Percentiles rank a stretch among this genome's conserved stretches.
These are phyloP conservation scores for Calcarisporium arbuscula DNA, from an alignment of 2,329 filamentous ascomycete species.

Conservation along the genomic window DNA sequence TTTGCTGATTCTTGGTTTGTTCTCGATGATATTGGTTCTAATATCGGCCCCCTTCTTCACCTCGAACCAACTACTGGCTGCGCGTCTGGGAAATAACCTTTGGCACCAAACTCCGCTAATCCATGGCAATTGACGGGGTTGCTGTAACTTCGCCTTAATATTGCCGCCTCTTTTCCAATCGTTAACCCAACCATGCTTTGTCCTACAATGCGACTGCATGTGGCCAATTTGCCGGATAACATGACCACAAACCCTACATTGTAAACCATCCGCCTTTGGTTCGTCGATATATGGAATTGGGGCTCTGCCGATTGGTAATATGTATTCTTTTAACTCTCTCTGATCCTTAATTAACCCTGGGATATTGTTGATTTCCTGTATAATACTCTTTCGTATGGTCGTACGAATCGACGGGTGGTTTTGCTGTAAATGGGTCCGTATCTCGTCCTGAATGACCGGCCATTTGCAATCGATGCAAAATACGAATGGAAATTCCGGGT, in stretches of 20 bases:
- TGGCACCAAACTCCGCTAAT: constrained; percentile 2
- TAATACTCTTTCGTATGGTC: background rate
- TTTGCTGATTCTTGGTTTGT: background rate
- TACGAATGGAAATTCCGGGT: constrained; percentile 1
- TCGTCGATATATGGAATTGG: background rate
- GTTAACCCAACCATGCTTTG: constrained; percentile 1
- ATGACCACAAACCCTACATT: background rate
- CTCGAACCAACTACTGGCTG: constrained; percentile 5
- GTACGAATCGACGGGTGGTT: background rate
- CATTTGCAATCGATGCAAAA: constrained; percentile 1
- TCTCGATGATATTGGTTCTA: background rate
- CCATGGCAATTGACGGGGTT: constrained; percentile 1
- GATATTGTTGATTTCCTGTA: background rate
- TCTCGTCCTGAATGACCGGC: background rate
- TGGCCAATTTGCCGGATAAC: background rate
- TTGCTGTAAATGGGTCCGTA: background rate
- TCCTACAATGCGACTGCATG: constrained; percentile 1
- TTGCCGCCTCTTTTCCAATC: background rate
- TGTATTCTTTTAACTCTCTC: too few relatives aligned
- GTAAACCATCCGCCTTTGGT: constrained; percentile 2
- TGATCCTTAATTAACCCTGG: constrained; percentile 1
- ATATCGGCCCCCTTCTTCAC: background rate
- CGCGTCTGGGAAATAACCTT: constrained; percentile 2
- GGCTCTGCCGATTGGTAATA: background rate
- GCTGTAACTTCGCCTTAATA: background rate